A percentile compares a stretch with the other conserved stretches of the same genome.
These are phyloP conservation scores for Rugonectria rugulosa DNA, from an alignment of 2,329 filamentous ascomycete species.

Conservation along the genomic window DNA sequence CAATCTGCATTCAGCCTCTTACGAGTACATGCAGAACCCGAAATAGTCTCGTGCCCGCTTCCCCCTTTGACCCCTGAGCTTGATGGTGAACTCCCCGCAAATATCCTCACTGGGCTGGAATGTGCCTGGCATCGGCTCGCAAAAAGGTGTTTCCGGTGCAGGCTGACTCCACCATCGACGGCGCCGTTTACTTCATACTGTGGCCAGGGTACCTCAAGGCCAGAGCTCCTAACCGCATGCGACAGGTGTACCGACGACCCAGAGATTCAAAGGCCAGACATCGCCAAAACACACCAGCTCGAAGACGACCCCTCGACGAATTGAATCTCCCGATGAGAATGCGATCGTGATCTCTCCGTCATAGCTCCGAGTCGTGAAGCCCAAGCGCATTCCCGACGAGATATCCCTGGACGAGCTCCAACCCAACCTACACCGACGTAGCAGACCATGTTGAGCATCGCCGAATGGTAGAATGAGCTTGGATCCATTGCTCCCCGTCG, in stretches of 20 bases:
- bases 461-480: conserved; percentile 76
- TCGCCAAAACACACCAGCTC: conserved; percentile 14
- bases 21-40: too few relatives aligned
- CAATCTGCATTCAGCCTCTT: too few relatives aligned
- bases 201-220: conserved; percentile 26
- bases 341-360: conserved; percentile 21
- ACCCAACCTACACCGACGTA: conserved; percentile 22
- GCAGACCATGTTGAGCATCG: conserved; percentile 44
- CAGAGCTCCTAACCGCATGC: conserved; percentile 39
- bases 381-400: conserved; percentile 21
- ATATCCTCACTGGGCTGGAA: conserved; percentile 7
- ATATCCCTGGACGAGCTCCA: conserved; percentile 27
- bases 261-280: conserved; percentile 22
- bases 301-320: conserved; percentile 10
- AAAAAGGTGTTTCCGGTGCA: conserved; percentile 40
- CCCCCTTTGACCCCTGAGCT: not conserved
- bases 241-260: conserved; percentile 39
- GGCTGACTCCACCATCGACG: conserved; percentile 29
- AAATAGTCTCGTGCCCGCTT: not conserved
- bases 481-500: conserved; percentile 89
- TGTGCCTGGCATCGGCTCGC: conserved; percentile 31
- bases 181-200: conserved; percentile 15
- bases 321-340: conserved; percentile 19
- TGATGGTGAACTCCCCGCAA: not conserved
- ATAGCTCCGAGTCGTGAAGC: conserved; percentile 7